Conservation (phyloP, 768 basidiomycete species). For the Trametes coccinea region DNA sequence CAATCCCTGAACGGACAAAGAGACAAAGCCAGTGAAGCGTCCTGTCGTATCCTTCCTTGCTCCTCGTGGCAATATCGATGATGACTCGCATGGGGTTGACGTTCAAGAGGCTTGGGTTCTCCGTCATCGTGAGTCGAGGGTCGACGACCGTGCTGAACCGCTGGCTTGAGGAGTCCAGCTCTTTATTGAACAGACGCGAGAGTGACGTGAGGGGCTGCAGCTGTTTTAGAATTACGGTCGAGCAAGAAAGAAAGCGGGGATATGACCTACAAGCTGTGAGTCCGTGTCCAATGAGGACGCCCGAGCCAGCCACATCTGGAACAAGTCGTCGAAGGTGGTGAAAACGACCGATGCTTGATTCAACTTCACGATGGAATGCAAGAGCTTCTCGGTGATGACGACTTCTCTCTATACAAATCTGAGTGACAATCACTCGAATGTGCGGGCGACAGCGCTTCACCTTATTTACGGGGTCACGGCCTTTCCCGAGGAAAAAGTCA, state of each 20-base stretch:
- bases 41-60: constrained; percentile 43
- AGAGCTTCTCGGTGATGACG: constrained; percentile 26
- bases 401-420: constrained; percentile 4
- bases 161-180: constrained; percentile 42
- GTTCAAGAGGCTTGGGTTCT: constrained; percentile 30
- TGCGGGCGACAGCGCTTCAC: background rate
- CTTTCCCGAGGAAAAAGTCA: constrained; percentile 22
- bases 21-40: constrained; percentile 61
- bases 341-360: constrained; percentile 55
- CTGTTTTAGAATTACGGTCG: background rate
- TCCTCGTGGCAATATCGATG: constrained; percentile 42
- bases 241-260: constrained; percentile 1
- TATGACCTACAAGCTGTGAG: constrained; percentile 39
- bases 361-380: constrained; percentile 56
- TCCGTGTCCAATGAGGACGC: constrained; percentile 37
- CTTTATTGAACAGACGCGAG: constrained; percentile 57
- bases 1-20: constrained; percentile 64
- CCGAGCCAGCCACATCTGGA: constrained; percentile 59
- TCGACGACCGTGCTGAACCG: constrained; percentile 42
- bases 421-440: background rate
- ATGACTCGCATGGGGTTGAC: constrained; percentile 60
- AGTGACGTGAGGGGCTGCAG: constrained; percentile 53
- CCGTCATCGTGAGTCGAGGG: constrained; percentile 31
- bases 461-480: constrained; percentile 11
- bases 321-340: constrained; percentile 56